Percentiles rank a stretch among this genome's conserved stretches.
phyloP scores from a whole-genome alignment of 768 basidiomycete genomes.

The Mycena indigotica region DNA sequence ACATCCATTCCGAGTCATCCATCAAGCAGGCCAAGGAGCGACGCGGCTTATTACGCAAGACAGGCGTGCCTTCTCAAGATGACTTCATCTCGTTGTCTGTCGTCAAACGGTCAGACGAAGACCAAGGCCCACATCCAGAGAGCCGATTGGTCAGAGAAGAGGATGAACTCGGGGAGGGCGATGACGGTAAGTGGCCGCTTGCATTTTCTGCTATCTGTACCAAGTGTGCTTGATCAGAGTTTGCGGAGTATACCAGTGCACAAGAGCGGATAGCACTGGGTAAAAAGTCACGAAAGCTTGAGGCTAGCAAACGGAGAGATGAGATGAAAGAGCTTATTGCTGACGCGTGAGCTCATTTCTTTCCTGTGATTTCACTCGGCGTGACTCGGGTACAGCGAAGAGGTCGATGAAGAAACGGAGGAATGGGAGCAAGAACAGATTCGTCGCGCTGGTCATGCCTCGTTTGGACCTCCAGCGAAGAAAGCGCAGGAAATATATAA shows the following conservation, averaged over 20 bases:
- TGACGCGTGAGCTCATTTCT: slow-evolving; percentile 61
- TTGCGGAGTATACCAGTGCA: slow-evolving; percentile 84
- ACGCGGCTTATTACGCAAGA: slow-evolving; percentile 65
- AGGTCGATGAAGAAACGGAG: slow-evolving; percentile 79
- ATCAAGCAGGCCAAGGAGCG: slow-evolving; percentile 76
- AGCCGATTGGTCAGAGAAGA: slow-evolving; percentile 83
- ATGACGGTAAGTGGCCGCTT: slow-evolving; percentile 63
- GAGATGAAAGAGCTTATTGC: slow-evolving; percentile 80
- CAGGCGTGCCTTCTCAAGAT: slow-evolving; percentile 48
- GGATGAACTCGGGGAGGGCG: slow-evolving; percentile 85
- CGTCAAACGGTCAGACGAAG: slow-evolving; percentile 51
- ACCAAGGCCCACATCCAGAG: slow-evolving; percentile 80
- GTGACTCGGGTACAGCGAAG: slow-evolving; percentile 49
- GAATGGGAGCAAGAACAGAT: slow-evolving; percentile 89
- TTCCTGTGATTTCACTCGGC: neutral
- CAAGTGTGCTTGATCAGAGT: slow-evolving; percentile 51
- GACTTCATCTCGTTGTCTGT: slow-evolving; percentile 83
- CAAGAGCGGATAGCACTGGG: slow-evolving; percentile 85
- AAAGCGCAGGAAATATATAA: slow-evolving; percentile 64
- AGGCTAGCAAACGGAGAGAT: slow-evolving; percentile 65
- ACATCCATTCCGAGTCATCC: slow-evolving; percentile 71
- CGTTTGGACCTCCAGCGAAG: slow-evolving; percentile 39
- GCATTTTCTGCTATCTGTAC: neutral
- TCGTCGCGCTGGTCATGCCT: slow-evolving; percentile 66
- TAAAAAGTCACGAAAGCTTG: slow-evolving; percentile 76